phyloP scores from a whole-genome alignment of 2,329 filamentous ascomycete genomes.

The Sordariomycetes sp. region DNA sequence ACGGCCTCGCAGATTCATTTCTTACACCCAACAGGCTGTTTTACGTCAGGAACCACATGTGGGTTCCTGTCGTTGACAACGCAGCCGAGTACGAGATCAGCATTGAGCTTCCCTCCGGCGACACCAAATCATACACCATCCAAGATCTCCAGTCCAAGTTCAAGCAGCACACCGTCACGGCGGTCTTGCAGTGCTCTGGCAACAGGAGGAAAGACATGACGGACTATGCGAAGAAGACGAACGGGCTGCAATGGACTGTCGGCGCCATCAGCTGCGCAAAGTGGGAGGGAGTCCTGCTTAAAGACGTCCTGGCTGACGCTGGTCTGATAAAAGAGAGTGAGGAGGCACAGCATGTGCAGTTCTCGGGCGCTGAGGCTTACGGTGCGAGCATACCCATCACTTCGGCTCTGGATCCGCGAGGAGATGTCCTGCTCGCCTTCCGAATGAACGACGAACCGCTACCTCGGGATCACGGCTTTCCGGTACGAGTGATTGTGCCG shows the following conservation, averaged over 20 bases:
- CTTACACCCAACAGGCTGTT: constrained; percentile 8
- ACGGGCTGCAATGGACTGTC: constrained; percentile 35
- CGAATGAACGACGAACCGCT: constrained; percentile 41
- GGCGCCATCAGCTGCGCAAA: constrained; percentile 36
- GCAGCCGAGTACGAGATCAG: constrained; percentile 33
- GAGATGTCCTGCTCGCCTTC: constrained; percentile 40
- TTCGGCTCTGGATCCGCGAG: constrained; percentile 27
- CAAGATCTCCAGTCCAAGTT: constrained; percentile 44
- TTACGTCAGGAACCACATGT: constrained; percentile 7
- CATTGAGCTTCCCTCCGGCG: constrained; percentile 46
- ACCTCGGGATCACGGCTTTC: constrained; percentile 41
- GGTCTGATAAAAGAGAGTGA: constrained; percentile 11
- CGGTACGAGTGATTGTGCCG: constrained; percentile 34
- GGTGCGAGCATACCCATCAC: constrained; percentile 30
- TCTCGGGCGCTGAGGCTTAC: constrained; percentile 29
- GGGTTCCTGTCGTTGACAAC: constrained; percentile 2
- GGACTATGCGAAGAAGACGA: constrained; percentile 7
- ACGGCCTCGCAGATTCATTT: constrained; percentile 5
- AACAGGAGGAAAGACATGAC: constrained; percentile 53
- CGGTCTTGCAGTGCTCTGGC: constrained; percentile 50
- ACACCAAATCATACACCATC: constrained; percentile 41
- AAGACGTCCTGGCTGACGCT: constrained; percentile 33
- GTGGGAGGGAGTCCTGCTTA: constrained; percentile 34
- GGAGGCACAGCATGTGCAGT: constrained; percentile 22
- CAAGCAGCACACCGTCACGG: constrained; percentile 38